Evolutionary conservation across 164 flowering plant species (phyloP).

Genomic region (Berberis vulgaris): DNA sequence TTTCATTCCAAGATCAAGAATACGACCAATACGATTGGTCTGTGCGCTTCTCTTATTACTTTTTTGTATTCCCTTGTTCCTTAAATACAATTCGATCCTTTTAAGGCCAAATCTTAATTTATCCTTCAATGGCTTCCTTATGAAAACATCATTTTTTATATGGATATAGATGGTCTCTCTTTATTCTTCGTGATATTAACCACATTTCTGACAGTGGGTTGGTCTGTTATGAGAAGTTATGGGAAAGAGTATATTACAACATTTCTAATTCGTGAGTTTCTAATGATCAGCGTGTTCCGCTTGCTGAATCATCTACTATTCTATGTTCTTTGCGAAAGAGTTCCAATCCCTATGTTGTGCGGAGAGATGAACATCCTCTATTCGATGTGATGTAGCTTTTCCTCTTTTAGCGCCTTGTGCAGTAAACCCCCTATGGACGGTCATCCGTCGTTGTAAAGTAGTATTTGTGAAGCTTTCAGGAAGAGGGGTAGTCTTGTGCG

Average conservation of each 20-base stretch:
- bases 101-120: no score
- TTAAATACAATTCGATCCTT: no score
- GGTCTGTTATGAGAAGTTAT: conserved; percentile 1
- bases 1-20: conserved; percentile 1
- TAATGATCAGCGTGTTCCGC: conserved; percentile 2
- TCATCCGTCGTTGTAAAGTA: no score
- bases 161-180: no score
- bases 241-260: conserved; percentile 1
- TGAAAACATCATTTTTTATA: no score
- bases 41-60: conserved; percentile 1
- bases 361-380: background rate
- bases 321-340: conserved; percentile 1
- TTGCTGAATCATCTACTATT: conserved; percentile 1
- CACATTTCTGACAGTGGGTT: background rate
- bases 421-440: background rate
- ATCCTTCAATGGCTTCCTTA: no score
- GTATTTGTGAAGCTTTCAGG: no score
- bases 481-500: no score
- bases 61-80: background rate
- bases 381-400: background rate
- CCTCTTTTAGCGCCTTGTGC: background rate
- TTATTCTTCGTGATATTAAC: no score
- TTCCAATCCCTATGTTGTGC: conserved; percentile 1
- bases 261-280: background rate
- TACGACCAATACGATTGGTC: conserved; percentile 4